phyloP scores from a whole-genome alignment of 2,329 filamentous ascomycete genomes.

The Ophiostoma sp. region DNA sequence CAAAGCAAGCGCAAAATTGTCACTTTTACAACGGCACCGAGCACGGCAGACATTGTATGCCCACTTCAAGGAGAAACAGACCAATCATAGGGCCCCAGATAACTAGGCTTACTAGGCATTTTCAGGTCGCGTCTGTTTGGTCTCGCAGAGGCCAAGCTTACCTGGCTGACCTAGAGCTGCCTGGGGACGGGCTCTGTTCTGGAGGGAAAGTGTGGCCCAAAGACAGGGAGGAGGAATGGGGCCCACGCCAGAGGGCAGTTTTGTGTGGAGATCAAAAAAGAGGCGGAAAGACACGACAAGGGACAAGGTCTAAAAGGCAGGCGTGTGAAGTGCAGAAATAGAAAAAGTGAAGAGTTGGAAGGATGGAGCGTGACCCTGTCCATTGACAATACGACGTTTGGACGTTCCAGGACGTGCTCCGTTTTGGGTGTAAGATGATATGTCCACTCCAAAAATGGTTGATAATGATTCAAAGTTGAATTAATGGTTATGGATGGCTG shows the following conservation, averaged over 20 bases:
- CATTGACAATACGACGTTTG: background rate
- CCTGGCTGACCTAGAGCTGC: background rate
- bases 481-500: background rate
- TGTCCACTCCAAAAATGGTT: background rate
- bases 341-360: background rate
- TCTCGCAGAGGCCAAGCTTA: background rate
- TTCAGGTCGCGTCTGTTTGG: conserved; percentile 11
- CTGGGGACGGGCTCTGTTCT: background rate
- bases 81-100: background rate
- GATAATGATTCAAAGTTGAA: no score
- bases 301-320: background rate
- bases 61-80: background rate
- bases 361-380: background rate
- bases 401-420: background rate
- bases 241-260: background rate
- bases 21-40: background rate
- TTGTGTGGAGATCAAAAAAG: background rate
- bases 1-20: background rate
- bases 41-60: background rate
- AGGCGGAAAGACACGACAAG: background rate
- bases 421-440: background rate
- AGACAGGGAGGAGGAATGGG: background rate
- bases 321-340: background rate
- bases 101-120: background rate
- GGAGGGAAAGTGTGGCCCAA: background rate